Evolutionary conservation across 2,329 filamentous ascomycete genomes (phyloP).

Genomic region (Ascochyta clinopodiicola): DNA sequence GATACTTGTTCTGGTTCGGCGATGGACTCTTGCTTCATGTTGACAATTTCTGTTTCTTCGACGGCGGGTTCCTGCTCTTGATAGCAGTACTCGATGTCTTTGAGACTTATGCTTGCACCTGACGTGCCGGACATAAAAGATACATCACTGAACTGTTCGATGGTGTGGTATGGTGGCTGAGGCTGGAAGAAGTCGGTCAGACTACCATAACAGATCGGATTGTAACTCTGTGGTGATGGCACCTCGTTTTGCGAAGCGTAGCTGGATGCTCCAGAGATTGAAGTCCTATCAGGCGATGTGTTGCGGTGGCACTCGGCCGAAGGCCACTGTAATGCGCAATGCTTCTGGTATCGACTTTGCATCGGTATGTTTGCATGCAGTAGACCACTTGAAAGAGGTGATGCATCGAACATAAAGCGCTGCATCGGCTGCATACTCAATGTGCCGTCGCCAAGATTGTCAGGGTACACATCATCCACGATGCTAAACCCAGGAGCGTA

Average conservation of each 20-base stretch:
- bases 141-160: conserved; percentile 24
- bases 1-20: conserved; percentile 19
- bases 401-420: conserved; percentile 43
- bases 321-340: conserved; percentile 34
- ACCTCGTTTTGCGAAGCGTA: conserved; percentile 41
- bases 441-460: conserved; percentile 25
- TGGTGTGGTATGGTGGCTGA: conserved; percentile 26
- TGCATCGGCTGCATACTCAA: conserved; percentile 42
- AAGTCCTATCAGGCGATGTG: conserved; percentile 44
- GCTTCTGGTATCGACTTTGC: conserved; percentile 22
- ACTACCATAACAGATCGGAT: conserved; percentile 26
- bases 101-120: conserved; percentile 34
- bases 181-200: conserved; percentile 27
- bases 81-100: conserved; percentile 44
- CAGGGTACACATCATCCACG: conserved; percentile 28
- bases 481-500: conserved; percentile 15
- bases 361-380: conserved; percentile 38
- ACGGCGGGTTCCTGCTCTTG: conserved; percentile 30
- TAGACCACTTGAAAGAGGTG: conserved; percentile 34
- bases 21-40: conserved; percentile 31
- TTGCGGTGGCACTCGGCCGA: conserved; percentile 30
- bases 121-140: conserved; percentile 19
- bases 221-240: conserved; percentile 31
- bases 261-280: conserved; percentile 41
- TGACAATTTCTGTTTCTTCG: conserved; percentile 34